A percentile compares a stretch with the other conserved stretches of the same genome.
Conservation (phyloP, 2,329 filamentous ascomycete species). For the Elsinoe necatrix region DNA sequence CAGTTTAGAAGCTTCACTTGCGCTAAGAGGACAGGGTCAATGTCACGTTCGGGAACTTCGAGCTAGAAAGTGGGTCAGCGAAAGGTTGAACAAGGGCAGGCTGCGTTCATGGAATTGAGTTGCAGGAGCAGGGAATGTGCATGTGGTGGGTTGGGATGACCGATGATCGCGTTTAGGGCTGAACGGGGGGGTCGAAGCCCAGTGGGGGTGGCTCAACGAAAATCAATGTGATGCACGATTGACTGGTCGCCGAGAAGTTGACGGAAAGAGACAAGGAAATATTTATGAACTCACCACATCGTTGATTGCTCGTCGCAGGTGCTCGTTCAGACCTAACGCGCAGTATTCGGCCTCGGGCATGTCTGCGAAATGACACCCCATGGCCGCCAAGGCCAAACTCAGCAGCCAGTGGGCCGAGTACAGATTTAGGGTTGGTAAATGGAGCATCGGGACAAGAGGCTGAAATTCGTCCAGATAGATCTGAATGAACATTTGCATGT, state of each 20-base stretch:
- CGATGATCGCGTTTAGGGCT: constrained; percentile 8
- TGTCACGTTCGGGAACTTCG: constrained; percentile 12
- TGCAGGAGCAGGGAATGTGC: neutral
- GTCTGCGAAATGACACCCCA: constrained; percentile 24
- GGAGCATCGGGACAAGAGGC: constrained; percentile 26
- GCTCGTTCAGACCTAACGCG: constrained; percentile 17
- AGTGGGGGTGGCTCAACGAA: constrained; percentile 11
- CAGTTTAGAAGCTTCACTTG: constrained; percentile 18
- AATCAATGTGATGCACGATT: constrained; percentile 6
- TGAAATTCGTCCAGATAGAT: constrained; percentile 27
- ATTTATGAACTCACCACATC: constrained; percentile 15
- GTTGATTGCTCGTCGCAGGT: constrained; percentile 17
- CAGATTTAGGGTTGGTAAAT: constrained; percentile 20
- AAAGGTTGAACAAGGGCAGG: neutral
- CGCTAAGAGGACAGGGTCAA: constrained; percentile 17
- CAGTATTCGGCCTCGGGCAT: constrained; percentile 17
- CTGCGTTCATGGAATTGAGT: constrained; percentile 4
- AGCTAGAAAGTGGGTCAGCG: constrained; percentile 7
- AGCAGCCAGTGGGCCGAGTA: constrained; percentile 20
- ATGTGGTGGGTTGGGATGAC: neutral
- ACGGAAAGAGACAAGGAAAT: neutral
- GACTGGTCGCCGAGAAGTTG: neutral
- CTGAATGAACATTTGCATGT: constrained; percentile 23
- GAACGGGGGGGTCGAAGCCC: neutral
- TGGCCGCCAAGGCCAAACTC: constrained; percentile 24